Conservation (phyloP, 371 early-diverging fungal genomes). For the Mucor plumbeus region DNA sequence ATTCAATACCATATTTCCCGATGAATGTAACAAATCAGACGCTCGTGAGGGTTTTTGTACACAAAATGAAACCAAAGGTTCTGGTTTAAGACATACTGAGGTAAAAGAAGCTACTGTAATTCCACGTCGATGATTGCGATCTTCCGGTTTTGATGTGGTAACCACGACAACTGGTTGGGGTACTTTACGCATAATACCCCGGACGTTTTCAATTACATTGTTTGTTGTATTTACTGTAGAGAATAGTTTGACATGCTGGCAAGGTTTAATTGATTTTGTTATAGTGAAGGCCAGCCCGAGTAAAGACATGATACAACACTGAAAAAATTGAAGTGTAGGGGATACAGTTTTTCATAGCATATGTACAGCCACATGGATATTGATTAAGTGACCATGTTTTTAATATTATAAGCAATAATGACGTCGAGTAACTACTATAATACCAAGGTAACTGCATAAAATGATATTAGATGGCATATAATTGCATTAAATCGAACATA, state of each 20-base stretch:
- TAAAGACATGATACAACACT: background rate
- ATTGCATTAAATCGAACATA: background rate
- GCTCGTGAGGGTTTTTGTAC: constrained; percentile 70
- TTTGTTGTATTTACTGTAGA: constrained; percentile 11
- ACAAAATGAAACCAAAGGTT: constrained; percentile 69
- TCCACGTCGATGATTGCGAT: constrained; percentile 56
- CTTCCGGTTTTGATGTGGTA: constrained; percentile 51
- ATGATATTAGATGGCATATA: no score
- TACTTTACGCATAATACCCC: constrained; percentile 67
- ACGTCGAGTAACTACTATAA: background rate
- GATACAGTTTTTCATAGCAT: no score
- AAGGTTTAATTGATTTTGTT: background rate
- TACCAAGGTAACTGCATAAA: background rate
- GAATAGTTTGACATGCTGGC: background rate
- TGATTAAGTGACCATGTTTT: background rate
- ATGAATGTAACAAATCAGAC: constrained; percentile 57
- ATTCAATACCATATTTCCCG: constrained; percentile 68
- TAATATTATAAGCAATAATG: background rate
- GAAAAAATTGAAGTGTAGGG: background rate
- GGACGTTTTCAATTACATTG: constrained; percentile 50
- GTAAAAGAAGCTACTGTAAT: constrained; percentile 76
- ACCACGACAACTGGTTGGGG: constrained; percentile 70
- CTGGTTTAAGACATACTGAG: constrained; percentile 69
- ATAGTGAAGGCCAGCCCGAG: background rate
- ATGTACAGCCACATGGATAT: background rate